Evolutionary conservation across 2,329 filamentous ascomycete species (phyloP).

Genomic region (Trichoderma atrobrunneum): DNA sequence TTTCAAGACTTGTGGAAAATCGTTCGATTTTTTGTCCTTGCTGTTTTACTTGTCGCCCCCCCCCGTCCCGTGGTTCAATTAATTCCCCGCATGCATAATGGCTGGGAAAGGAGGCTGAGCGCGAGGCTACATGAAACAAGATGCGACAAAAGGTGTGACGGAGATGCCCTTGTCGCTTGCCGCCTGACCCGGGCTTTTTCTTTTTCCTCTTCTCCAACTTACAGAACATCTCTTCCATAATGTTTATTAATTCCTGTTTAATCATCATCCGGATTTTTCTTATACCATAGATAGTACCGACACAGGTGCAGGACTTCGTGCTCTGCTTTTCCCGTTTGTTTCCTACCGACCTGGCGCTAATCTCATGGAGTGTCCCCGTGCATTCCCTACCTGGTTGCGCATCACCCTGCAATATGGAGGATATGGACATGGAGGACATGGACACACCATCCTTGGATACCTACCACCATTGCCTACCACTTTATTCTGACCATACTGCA

Average conservation of each 20-base stretch:
- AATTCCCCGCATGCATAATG: neutral
- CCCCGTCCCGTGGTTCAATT: neutral
- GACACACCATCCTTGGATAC: neutral
- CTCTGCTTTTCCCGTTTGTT: neutral
- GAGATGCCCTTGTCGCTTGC: slow-evolving; percentile 12
- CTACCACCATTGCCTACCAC: neutral
- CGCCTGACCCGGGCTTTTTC: neutral
- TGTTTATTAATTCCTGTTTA: neutral
- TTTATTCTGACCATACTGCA: neutral
- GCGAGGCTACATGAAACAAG: slow-evolving; percentile 16
- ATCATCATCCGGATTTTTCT: neutral
- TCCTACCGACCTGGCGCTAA: neutral
- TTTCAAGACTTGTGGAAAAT: slow-evolving; percentile 21
- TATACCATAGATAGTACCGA: too few species aligned
- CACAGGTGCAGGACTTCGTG: too few species aligned
- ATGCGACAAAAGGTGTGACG: slow-evolving; percentile 18
- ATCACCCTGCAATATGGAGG: neutral
- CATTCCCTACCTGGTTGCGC: neutral
- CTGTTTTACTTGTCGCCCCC: neutral
- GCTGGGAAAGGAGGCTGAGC: neutral
- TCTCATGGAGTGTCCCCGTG: neutral
- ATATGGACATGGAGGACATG: neutral
- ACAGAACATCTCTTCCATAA: neutral
- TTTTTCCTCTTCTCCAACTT: neutral
- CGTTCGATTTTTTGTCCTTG: slow-evolving; percentile 21